Conservation (phyloP, 208 protist species). For the Acanthamoeba castellanii region DNA sequence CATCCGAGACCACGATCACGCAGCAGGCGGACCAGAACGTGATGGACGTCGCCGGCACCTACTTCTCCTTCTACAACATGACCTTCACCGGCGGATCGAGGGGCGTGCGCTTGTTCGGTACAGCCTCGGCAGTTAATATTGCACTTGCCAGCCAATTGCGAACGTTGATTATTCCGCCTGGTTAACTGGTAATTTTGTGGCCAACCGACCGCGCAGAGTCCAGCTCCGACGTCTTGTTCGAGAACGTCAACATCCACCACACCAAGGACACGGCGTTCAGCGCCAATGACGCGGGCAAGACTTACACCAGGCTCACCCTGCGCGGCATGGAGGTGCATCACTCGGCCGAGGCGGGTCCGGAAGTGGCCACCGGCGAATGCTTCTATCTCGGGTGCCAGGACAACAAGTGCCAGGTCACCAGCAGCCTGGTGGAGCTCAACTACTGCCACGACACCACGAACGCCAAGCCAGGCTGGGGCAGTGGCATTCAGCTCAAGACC, state of each 20-base stretch:
- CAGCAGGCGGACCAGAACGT: background rate
- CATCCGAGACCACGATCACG: background rate
- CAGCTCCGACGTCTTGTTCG: background rate
- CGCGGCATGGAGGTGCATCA: constrained; percentile 6
- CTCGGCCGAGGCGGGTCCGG: background rate
- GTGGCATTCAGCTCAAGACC: constrained; percentile 16
- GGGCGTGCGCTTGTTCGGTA: background rate
- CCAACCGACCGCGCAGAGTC: background rate
- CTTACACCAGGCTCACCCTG: background rate
- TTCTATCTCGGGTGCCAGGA: background rate
- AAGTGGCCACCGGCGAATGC: background rate
- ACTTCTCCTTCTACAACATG: constrained; percentile 36
- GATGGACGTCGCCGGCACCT: background rate
- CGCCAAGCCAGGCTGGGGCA: background rate
- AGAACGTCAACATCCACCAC: background rate
- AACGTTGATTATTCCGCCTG: too few species aligned
- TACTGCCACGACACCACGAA: constrained; percentile 5
- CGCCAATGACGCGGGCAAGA: background rate
- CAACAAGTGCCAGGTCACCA: background rate
- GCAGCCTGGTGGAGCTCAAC: constrained; percentile 31
- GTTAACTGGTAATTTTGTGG: background rate
- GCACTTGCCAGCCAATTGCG: background rate
- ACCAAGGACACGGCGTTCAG: background rate
- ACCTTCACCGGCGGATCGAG: background rate
- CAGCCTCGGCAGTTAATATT: too few species aligned